Evolutionary conservation across 371 early-diverging fungal genomes (phyloP), one percentile per base, ranked within the genome.

Genomic region (Saksenaea vasiformis): DNA sequence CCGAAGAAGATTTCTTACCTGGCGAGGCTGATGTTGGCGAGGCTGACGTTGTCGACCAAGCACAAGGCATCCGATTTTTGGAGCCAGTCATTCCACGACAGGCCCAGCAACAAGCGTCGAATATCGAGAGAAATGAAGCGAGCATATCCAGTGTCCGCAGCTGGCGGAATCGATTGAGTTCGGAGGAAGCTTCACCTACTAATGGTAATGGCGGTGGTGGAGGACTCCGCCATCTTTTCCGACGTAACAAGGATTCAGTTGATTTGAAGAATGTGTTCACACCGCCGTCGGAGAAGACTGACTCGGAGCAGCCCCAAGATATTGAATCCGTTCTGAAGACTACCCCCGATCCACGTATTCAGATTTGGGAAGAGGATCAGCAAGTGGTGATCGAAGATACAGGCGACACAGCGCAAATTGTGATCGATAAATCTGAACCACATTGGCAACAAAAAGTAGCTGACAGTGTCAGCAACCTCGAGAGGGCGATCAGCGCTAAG

Each of bases 1-100:
- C 73, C 1, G 81, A 81, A 65, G 81, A 81, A 60, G 81, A 81
- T 35, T 81, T 78, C 61, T 70, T 81, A 38, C 81, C 79, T 1
- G 74, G 74, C 51, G 79, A 79, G 27, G 64, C 66, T 11, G 75
- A 71, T 28, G 75, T 70, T n/a, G 62, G 43, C 1, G 61, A 59
- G 27, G 64, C 66, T 11, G 75, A 71, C 31, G 75, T 70, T n/a
- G 62, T 43, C 1, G 61, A 59, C 56, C 64, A 67, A 5, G 62
- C 72, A 28, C 77, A 76, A 14, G 72, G 74, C 34, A 82, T 82
- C 24, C 73, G 79, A 17, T 82, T 82, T 60, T 43, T 82, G 34
- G 82, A 82, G 56, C 82, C 82, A n/a, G 65, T 78, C 10, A 78
- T 77, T 17, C 82, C 82, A 2, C 64, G 79, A 47, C 47, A 47